A percentile compares a stretch with the other conserved stretches of the same genome.
Conservation (phyloP, 192 early-diverging fungal species). For the Geranomyces michiganensis region DNA sequence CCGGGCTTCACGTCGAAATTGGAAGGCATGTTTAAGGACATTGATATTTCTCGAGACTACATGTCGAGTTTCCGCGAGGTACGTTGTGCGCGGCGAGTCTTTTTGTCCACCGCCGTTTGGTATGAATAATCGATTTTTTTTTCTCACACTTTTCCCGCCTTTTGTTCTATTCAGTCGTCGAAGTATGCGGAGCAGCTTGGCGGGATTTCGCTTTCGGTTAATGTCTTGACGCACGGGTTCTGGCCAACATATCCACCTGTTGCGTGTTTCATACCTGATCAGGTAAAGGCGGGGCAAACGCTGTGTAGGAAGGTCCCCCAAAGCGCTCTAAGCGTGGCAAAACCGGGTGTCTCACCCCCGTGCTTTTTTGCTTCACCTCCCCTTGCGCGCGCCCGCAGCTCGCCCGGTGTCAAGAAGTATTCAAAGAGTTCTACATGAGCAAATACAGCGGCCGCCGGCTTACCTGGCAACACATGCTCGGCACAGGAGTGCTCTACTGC, state of each 20-base stretch:
- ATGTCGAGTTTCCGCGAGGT: slow-evolving; percentile 53
- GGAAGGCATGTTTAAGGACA: slow-evolving; percentile 97
- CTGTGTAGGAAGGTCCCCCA: too few relatives aligned
- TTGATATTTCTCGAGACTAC: slow-evolving; percentile 80
- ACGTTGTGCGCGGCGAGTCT: background rate
- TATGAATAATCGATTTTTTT: background rate
- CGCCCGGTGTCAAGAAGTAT: slow-evolving; percentile 59
- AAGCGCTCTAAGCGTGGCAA: too few relatives aligned
- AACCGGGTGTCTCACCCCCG: background rate
- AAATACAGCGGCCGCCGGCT: slow-evolving; percentile 82
- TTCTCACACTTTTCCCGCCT: background rate
- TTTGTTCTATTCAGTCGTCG: too few relatives aligned
- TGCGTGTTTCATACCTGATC: slow-evolving; percentile 68
- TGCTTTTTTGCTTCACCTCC: background rate
- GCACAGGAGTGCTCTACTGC: slow-evolving; percentile 70
- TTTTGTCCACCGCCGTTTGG: background rate
- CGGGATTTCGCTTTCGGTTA: slow-evolving; percentile 69
- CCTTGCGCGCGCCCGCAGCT: too few relatives aligned
- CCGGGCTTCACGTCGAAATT: slow-evolving; percentile 87
- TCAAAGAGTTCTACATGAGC: slow-evolving; percentile 75
- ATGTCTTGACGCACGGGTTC: slow-evolving; percentile 81
- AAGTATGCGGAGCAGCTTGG: slow-evolving; percentile 35
- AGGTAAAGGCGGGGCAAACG: slow-evolving; percentile 50
- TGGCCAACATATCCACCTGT: slow-evolving; percentile 91
- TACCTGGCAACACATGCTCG: slow-evolving; percentile 85